These are phyloP conservation scores for Hirschioporus abietinus DNA, from an alignment of 768 basidiomycete genomes.

Conservation along the genomic window DNA sequence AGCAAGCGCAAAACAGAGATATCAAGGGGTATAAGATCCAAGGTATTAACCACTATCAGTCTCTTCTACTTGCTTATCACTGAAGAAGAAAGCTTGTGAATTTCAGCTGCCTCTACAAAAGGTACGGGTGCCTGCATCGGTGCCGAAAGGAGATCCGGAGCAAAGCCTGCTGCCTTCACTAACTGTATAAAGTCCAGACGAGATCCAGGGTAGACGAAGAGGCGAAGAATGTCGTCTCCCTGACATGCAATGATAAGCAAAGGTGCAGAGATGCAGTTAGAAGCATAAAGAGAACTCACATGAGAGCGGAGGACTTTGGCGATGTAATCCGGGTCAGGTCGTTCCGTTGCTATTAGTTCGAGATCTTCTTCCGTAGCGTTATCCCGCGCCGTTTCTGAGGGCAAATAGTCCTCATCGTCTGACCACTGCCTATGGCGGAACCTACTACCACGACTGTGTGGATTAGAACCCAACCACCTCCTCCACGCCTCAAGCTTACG, in stretches of 20 bases:
- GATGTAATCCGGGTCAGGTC: slow-evolving; percentile 35
- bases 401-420: slow-evolving; percentile 33
- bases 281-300: slow-evolving; percentile 37
- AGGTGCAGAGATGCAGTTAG: background rate
- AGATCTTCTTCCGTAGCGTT: slow-evolving; percentile 6
- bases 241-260: slow-evolving; percentile 20
- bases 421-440: slow-evolving; percentile 38
- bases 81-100: background rate
- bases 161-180: slow-evolving; percentile 20
- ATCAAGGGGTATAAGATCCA: background rate
- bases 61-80: background rate
- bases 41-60: background rate
- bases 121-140: background rate
- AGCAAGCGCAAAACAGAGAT: background rate
- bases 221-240: slow-evolving; percentile 50
- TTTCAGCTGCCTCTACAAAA: background rate
- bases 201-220: slow-evolving; percentile 73
- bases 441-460: slow-evolving; percentile 27
- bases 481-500: slow-evolving; percentile 73
- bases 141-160: background rate
- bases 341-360: slow-evolving; percentile 1
- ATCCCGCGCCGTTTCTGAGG: slow-evolving; percentile 15
- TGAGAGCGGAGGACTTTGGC: slow-evolving; percentile 48
- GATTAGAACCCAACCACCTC: slow-evolving; percentile 47
- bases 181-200: slow-evolving; percentile 60